Conservation (phyloP, 331 rosid species). For the Erythrophleum ivorense region DNA sequence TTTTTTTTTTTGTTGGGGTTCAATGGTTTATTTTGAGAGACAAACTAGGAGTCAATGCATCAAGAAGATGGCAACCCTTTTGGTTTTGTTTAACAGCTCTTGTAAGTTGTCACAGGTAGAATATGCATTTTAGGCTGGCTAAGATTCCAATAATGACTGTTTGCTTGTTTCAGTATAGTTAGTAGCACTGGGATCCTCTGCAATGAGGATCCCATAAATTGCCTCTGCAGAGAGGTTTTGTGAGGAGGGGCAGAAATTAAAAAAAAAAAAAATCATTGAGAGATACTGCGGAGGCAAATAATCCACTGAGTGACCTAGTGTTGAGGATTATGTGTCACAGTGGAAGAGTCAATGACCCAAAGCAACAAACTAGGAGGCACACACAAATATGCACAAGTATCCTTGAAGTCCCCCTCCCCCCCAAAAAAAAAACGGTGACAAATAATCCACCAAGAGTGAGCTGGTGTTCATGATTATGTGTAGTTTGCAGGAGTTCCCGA, state of each 20-base stretch:
- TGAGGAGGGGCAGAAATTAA: too few relatives aligned
- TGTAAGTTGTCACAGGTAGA: not conserved
- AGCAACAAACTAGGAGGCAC: too few relatives aligned
- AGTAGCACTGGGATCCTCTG: too few relatives aligned
- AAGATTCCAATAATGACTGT: not conserved
- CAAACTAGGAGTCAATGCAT: slow-evolving; percentile 13
- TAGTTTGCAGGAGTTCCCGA: not conserved
- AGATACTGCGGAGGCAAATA: too few relatives aligned
- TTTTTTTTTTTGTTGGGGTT: not conserved
- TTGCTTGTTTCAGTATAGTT: not conserved
- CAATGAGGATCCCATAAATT: too few relatives aligned
- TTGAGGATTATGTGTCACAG: too few relatives aligned
- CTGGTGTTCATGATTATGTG: not conserved
- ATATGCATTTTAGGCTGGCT: not conserved
- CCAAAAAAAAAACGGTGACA: not conserved
- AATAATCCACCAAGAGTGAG: not conserved
- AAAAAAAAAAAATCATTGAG: too few relatives aligned
- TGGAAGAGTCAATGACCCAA: too few relatives aligned
- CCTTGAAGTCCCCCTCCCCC: not conserved
- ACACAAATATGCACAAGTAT: too few relatives aligned
- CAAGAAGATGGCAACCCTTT: not conserved
- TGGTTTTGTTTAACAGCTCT: not conserved
- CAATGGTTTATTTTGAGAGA: not conserved
- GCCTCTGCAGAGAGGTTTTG: too few relatives aligned
- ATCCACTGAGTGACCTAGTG: too few relatives aligned